phyloP scores from a whole-genome alignment of 495 filamentous ascomycete species.

The Aspergillus haitiensis region DNA sequence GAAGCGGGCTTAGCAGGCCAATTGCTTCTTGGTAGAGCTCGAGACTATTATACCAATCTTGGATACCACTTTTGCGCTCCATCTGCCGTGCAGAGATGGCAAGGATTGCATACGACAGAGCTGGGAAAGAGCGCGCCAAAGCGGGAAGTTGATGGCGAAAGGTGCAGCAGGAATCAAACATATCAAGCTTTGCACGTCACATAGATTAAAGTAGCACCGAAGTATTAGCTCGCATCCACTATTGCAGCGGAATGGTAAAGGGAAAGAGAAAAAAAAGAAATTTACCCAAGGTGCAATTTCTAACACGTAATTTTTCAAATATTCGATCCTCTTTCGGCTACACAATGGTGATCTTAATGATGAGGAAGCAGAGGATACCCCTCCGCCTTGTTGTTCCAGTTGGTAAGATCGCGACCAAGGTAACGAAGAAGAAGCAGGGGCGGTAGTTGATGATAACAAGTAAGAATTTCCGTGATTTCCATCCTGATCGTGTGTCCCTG shows the following conservation, averaged over 20 bases:
- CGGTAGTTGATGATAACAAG: background rate
- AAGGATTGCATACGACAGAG: slow-evolving; percentile 43
- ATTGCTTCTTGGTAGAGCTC: slow-evolving; percentile 51
- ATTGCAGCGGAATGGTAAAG: background rate
- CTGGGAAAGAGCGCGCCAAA: slow-evolving; percentile 39
- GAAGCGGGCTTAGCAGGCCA: slow-evolving; percentile 35
- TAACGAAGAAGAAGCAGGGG: background rate
- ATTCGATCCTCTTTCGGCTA: slow-evolving; percentile 32
- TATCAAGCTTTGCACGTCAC: slow-evolving; percentile 41
- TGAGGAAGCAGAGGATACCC: background rate
- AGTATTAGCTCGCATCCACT: background rate
- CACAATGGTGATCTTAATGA: slow-evolving; percentile 28
- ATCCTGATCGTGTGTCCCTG: slow-evolving; percentile 1
- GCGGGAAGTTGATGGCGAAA: slow-evolving; percentile 45
- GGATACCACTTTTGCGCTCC: slow-evolving; percentile 41
- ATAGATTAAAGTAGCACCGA: slow-evolving; percentile 2
- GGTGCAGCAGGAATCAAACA: slow-evolving; percentile 47
- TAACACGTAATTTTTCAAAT: slow-evolving; percentile 47
- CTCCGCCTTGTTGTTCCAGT: slow-evolving; percentile 1
- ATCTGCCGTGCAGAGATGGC: slow-evolving; percentile 46
- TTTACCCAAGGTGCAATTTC: slow-evolving; percentile 47
- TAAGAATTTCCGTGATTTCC: slow-evolving; percentile 6
- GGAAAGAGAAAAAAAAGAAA: slow-evolving; percentile 1
- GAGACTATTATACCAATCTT: slow-evolving; percentile 41
- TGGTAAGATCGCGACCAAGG: background rate